Conservation (phyloP, 768 basidiomycete genomes). For the Leucogyrophana mollusca region DNA sequence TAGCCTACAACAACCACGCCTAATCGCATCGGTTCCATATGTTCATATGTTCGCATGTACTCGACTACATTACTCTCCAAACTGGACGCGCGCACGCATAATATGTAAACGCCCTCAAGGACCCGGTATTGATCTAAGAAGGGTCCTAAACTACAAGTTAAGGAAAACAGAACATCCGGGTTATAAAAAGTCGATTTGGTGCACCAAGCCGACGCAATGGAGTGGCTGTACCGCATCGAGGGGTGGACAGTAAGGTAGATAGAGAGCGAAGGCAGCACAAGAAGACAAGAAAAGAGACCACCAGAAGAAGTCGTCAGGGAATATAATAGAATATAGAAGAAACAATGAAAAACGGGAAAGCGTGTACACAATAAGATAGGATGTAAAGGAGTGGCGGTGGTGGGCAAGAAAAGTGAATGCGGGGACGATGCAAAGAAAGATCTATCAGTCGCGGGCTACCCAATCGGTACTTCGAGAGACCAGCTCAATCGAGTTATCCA, state of each 20-base stretch:
- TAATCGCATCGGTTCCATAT: not conserved
- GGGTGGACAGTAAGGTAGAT: slow-evolving; percentile 7
- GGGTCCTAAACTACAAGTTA: slow-evolving; percentile 18
- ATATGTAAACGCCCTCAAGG: slow-evolving; percentile 11
- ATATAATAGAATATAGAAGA: not conserved
- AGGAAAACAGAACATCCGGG: slow-evolving; percentile 13
- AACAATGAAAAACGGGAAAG: slow-evolving; percentile 8
- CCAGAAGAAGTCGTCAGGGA: slow-evolving; percentile 6
- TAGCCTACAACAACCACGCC: slow-evolving; percentile 1
- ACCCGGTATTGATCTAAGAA: slow-evolving; percentile 11
- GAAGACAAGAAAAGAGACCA: slow-evolving; percentile 3
- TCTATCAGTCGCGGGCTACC: slow-evolving; percentile 65
- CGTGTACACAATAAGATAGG: slow-evolving; percentile 8
- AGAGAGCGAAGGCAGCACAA: slow-evolving; percentile 2
- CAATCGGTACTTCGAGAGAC: slow-evolving; percentile 84
- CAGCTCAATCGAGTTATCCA: slow-evolving; percentile 87
- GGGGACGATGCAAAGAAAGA: not conserved
- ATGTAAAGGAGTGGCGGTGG: no score
- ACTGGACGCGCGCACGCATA: slow-evolving; percentile 5
- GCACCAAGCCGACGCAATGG: slow-evolving; percentile 10
- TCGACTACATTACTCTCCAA: slow-evolving; percentile 16
- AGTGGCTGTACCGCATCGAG: slow-evolving; percentile 20
- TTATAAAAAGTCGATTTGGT: slow-evolving; percentile 4
- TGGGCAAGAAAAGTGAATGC: not conserved
- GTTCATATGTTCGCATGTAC: slow-evolving; percentile 15